A percentile compares a stretch with the other conserved stretches of the same genome.
Evolutionary conservation across 257 asterid genomes (phyloP).

Genomic region (Solanum habrochaites): DNA sequence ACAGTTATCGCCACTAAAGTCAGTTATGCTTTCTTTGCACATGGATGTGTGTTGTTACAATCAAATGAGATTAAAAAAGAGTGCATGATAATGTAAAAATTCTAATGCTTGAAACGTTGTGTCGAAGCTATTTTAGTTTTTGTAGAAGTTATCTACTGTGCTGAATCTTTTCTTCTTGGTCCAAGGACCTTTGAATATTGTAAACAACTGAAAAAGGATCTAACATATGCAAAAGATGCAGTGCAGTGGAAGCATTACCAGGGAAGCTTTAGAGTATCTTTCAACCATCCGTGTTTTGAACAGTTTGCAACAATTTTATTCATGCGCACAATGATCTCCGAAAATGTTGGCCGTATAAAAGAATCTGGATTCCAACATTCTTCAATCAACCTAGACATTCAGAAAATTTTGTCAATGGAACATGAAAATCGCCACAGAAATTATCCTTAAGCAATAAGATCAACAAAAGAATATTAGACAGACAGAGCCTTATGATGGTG

Average conservation of each 20-base stretch:
- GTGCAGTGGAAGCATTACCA: conserved; percentile 35
- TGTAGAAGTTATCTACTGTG: neutral
- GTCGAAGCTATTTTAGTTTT: neutral
- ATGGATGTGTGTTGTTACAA: neutral
- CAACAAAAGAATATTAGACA: neutral
- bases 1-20: neutral
- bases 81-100: neutral
- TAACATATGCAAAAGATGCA: neutral
- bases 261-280: conserved; percentile 90
- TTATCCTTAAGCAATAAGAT: neutral
- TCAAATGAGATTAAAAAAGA: neutral
- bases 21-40: neutral
- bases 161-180: neutral
- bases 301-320: conserved; percentile 57
- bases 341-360: conserved; percentile 49
- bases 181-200: neutral
- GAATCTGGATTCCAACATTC: conserved; percentile 80
- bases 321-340: conserved; percentile 60
- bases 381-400: conserved; percentile 64
- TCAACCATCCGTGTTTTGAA: conserved; percentile 95
- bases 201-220: neutral
- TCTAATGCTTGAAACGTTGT: neutral
- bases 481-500: neutral
- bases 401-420: neutral
- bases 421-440: neutral